Evolutionary conservation across 73 alveolate species (phyloP), one percentile per base, ranked within the genome.

Genomic region (Blepharisma japonicum): DNA sequence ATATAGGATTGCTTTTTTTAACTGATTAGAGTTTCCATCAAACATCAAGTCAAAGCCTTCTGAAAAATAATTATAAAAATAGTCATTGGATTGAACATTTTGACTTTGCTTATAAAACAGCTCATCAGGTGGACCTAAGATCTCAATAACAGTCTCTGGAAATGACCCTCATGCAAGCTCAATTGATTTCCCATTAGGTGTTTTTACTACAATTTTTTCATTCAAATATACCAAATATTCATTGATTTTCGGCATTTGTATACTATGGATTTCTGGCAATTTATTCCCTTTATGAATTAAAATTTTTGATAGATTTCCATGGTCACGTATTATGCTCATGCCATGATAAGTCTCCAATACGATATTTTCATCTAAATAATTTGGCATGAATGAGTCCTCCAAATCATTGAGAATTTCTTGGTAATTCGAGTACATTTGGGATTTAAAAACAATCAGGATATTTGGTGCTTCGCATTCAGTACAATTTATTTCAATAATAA

Each of bases 21-120:
- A 71, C 11, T 21, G 46, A 5, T 70, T 38, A 7, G 20, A 8
- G 20, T 38, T 20, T 7, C 76, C 76, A 38, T 42, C 76, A 70
- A 70, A 70, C 80, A 70, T 11, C 23, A 70, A 70, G 76, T 70
- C 80, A 21, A 70, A 21, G 71, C 87, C 50, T 85, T 87, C 38
- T 80, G 82, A 50, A 70, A 71, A 18, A 77, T 48, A 55, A 55
- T 80, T 8, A 86, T 85, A 77, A 49, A 71, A 77, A 76, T 79
- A 83, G 70, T 84, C 77, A 45, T 72, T 68, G 0, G 83, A 39
- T 71, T 32, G 42, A 0, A 32, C 42, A 25, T 61, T 61, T 61
- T 61, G 47, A 2, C 46, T 39, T 18, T 25, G 38, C 46, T 39
- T 61, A 53, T 53, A 53, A 14, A n/a, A 14, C 3, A 61, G 47